Evolutionary conservation across 768 basidiomycete species (phyloP).

Genomic region (Collybiopsis luxurians): DNA sequence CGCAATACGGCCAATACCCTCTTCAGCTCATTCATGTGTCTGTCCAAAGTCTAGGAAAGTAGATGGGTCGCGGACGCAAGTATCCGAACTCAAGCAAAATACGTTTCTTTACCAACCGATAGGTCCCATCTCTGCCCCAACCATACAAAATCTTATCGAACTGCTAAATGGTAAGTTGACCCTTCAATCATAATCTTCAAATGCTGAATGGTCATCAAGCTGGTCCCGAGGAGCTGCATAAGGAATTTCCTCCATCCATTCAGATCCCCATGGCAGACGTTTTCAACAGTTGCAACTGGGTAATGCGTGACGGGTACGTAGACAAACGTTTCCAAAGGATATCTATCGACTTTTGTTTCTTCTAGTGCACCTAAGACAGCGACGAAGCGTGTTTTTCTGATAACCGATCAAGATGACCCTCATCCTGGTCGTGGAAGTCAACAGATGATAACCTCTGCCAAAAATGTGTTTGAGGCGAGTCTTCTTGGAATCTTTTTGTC

Average conservation of each 20-base stretch:
- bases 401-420: slow-evolving; percentile 89
- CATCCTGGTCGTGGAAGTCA: slow-evolving; percentile 51
- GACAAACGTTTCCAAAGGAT: neutral
- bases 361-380: slow-evolving; percentile 80
- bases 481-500: neutral
- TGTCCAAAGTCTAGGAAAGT: slow-evolving; percentile 38
- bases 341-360: neutral
- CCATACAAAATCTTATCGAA: slow-evolving; percentile 74
- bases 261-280: slow-evolving; percentile 84
- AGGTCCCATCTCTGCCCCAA: slow-evolving; percentile 72
- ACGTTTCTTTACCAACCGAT: slow-evolving; percentile 77
- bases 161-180: slow-evolving; percentile 66
- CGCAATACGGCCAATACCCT: slow-evolving; percentile 22
- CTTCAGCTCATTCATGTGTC: neutral
- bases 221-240: slow-evolving; percentile 53
- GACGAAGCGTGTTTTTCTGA: slow-evolving; percentile 89
- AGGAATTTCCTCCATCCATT: slow-evolving; percentile 62
- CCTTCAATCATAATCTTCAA: neutral
- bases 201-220: slow-evolving; percentile 58
- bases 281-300: slow-evolving; percentile 87
- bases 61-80: slow-evolving; percentile 34
- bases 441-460: slow-evolving; percentile 65
- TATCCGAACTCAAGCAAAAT: slow-evolving; percentile 65
- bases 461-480: slow-evolving; percentile 67
- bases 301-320: slow-evolving; percentile 79